A percentile compares a stretch with the other conserved stretches of the same genome.
Conservation (phyloP, 2,329 filamentous ascomycete species). For the Aspergillus terreus region DNA sequence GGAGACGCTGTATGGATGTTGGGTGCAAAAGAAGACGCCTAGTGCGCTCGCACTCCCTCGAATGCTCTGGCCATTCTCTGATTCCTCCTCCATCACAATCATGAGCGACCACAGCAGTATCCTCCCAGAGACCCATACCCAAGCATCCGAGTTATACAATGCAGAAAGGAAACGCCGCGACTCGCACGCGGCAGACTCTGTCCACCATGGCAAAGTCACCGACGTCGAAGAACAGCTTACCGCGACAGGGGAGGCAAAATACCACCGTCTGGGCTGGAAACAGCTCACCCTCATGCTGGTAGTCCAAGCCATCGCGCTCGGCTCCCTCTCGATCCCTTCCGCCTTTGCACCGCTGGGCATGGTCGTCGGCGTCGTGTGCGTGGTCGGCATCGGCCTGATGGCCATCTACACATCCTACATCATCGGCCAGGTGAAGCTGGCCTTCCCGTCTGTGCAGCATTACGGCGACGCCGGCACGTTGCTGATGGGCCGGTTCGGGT, state of each 20-base stretch:
- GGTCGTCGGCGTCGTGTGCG: slow-evolving; percentile 44
- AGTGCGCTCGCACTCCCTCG: too few relatives aligned
- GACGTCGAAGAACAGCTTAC: not conserved
- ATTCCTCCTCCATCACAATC: too few relatives aligned
- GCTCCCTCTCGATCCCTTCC: slow-evolving; percentile 43
- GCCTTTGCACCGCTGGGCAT: slow-evolving; percentile 46
- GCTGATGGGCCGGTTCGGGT: slow-evolving; percentile 41
- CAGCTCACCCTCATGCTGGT: slow-evolving; percentile 48
- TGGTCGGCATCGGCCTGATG: slow-evolving; percentile 37
- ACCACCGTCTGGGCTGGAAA: slow-evolving; percentile 45
- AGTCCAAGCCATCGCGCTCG: slow-evolving; percentile 50
- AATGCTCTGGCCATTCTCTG: too few relatives aligned
- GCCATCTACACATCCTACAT: slow-evolving; percentile 43
- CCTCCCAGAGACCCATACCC: too few relatives aligned
- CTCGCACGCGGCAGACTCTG: too few relatives aligned
- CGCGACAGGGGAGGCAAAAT: not conserved
- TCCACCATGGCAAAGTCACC: too few relatives aligned
- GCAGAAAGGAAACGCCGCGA: too few relatives aligned
- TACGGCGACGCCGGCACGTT: slow-evolving; percentile 44
- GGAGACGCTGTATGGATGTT: too few relatives aligned
- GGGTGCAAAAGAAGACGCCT: too few relatives aligned
- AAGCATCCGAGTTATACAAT: too few relatives aligned
- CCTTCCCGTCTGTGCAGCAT: slow-evolving; percentile 38
- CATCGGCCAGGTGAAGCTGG: slow-evolving; percentile 37
- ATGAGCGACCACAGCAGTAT: too few relatives aligned